Evolutionary conservation across 768 basidiomycete species (phyloP).

Genomic region (Lactifluus pinguis): DNA sequence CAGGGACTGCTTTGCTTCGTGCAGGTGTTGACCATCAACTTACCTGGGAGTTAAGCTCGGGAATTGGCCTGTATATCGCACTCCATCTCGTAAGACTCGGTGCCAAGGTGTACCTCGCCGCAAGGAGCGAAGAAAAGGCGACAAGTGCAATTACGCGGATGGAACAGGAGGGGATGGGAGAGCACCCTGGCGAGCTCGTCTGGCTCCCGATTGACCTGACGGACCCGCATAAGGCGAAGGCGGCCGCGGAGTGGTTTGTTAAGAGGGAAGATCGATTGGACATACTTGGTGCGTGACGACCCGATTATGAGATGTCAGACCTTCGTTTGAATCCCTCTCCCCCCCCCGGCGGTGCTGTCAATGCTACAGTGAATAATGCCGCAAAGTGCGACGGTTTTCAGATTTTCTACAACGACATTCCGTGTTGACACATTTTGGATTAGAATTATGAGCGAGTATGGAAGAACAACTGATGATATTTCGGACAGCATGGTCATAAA

Average conservation of each 20-base stretch:
- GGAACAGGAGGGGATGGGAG: conserved; percentile 25
- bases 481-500: conserved; percentile 34
- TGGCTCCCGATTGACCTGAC: conserved; percentile 34
- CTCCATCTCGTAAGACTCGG: conserved; percentile 31
- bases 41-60: conserved; percentile 2
- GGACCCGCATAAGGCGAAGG: conserved; percentile 29
- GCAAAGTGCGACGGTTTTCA: conserved; percentile 30
- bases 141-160: conserved; percentile 28
- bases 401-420: neutral
- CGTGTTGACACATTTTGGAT: neutral
- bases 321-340: neutral
- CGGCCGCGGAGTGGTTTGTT: conserved; percentile 31
- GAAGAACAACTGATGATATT: conserved; percentile 12
- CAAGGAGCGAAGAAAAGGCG: conserved; percentile 28
- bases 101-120: conserved; percentile 35
- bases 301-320: neutral
- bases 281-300: conserved; percentile 32
- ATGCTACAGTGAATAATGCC: conserved; percentile 43
- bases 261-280: conserved; percentile 35
- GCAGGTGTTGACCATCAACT: neutral
- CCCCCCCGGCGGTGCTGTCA: neutral
- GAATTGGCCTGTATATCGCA: conserved; percentile 15
- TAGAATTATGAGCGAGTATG: conserved; percentile 13
- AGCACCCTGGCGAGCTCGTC: conserved; percentile 26
- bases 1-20: neutral